These are phyloP conservation scores for Halenospora varia DNA, from an alignment of 495 filamentous ascomycete genomes.

Conservation along the genomic window DNA sequence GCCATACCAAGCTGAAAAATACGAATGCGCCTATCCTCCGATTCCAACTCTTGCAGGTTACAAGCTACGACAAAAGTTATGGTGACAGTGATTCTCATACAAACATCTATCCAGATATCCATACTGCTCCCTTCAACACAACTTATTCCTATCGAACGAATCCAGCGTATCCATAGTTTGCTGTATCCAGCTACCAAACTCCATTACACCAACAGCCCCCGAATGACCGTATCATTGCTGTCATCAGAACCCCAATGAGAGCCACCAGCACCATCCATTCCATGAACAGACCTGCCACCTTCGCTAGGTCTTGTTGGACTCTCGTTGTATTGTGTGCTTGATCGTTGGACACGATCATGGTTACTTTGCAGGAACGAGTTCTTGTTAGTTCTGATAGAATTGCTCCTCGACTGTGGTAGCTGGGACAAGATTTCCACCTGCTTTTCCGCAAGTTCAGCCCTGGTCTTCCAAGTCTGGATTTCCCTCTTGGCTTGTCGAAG, in stretches of 20 bases:
- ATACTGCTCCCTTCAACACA: neutral
- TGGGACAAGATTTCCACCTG: slow-evolving; percentile 31
- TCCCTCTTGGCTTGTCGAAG: slow-evolving; percentile 41
- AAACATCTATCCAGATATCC: neutral
- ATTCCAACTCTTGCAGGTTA: neutral
- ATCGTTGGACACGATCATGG: neutral
- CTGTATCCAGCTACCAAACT: slow-evolving; percentile 7
- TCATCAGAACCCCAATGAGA: slow-evolving; percentile 12
- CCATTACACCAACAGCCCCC: neutral
- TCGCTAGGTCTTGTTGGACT: neutral
- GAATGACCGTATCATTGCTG: slow-evolving; percentile 15
- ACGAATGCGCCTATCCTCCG: neutral
- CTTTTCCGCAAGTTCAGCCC: slow-evolving; percentile 48
- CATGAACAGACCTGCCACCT: slow-evolving; percentile 6
- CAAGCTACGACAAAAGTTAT: neutral
- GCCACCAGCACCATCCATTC: slow-evolving; percentile 14
- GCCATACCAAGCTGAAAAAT: too few species aligned
- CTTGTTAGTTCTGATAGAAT: neutral
- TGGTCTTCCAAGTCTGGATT: slow-evolving; percentile 40
- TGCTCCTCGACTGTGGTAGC: neutral
- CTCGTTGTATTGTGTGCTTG: slow-evolving; percentile 8
- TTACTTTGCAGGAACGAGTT: neutral
- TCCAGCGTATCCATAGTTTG: slow-evolving; percentile 2
- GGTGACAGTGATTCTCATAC: neutral
- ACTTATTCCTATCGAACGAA: neutral